Base-by-base conservation (phyloP, 495 filamentous ascomycete species). In the Tuber aestivum region DNA sequence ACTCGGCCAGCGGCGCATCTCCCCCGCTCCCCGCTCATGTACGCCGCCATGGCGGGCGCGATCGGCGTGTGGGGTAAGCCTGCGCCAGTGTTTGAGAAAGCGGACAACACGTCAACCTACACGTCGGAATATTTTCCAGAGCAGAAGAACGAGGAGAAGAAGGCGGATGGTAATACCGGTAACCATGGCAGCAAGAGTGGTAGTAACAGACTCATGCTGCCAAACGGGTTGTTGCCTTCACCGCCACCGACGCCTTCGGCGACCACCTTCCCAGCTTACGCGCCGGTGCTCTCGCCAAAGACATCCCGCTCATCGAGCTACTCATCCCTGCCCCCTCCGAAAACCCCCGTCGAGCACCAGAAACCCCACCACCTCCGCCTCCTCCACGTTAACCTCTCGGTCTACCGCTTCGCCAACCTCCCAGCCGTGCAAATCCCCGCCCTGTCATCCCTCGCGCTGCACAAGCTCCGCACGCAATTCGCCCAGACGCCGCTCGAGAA, bases 61-160 rank as follows among this genome's bases (percentile, higher is more conserved):
- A 81, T 81, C 0, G 79, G 79, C 18, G 72, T 81, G 20, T 81
- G 79, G 79, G 77, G 74, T 5, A 81, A 77, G 70, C 77, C 79
- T 27, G 79, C 79, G 16, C 76, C 76, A 1, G 45, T 70, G 50
- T 78, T 78, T 38, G 76, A 78, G 3, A 70, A 72, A 32, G 70
- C 56, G 20, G 70, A 75, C 23, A 78, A 78, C 41, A 78, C 76
- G 23, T 75, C 73, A 27, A 78, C 76, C 4, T 78, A 78, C 27
- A 75, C 73, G 6, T 78, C 76, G 0, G 72, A 75, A 41, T 78
- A 78, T 23, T 78, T 78, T 70, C 76, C 76, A 1, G 41, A 71
- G 16, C 56, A 65, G 56, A 32, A 32, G 12, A 16, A 32, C 56
- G 3, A 10, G 56, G 73, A 75, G 12, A 71, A 75, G 8, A 56